A percentile compares a stretch with the other conserved stretches of the same genome.
These are phyloP conservation scores for Alternaria arbusti DNA, from an alignment of 2,329 filamentous ascomycete species.

Conservation along the genomic window DNA sequence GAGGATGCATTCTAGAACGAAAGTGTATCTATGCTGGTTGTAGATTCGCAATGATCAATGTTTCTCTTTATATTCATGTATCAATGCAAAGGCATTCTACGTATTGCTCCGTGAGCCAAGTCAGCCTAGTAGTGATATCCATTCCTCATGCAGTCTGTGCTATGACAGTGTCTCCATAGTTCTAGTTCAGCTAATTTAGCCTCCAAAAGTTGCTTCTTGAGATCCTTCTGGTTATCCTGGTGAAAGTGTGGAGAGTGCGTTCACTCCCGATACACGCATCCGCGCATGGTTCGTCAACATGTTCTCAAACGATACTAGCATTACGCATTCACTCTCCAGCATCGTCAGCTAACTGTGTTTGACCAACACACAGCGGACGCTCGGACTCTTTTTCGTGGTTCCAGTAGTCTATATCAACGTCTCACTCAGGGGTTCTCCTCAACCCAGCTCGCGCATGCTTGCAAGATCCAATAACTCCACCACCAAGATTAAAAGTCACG, in stretches of 20 bases:
- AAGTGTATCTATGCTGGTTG: too few relatives aligned
- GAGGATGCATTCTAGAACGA: too few relatives aligned
- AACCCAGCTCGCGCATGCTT: background rate
- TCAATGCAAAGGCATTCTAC: background rate
- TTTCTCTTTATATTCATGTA: background rate
- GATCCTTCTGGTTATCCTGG: rapidly evolving
- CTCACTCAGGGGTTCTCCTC: rapidly evolving
- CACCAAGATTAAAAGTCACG: background rate
- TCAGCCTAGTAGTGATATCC: background rate
- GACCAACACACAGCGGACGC: background rate
- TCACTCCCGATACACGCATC: background rate
- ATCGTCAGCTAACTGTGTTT: background rate
- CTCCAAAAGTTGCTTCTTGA: background rate
- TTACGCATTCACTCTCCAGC: background rate
- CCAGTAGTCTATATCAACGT: background rate
- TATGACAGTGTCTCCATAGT: rapidly evolving
- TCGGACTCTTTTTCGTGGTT: too few relatives aligned
- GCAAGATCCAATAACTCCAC: background rate
- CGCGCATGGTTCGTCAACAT: background rate
- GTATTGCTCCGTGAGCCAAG: background rate
- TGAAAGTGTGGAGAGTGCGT: background rate
- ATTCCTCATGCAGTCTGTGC: background rate
- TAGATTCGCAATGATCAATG: too few relatives aligned
- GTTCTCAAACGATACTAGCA: background rate
- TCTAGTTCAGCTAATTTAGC: background rate